Conservation (phyloP, 2,329 filamentous ascomycete genomes). For the Colletotrichum echinochloae region DNA sequence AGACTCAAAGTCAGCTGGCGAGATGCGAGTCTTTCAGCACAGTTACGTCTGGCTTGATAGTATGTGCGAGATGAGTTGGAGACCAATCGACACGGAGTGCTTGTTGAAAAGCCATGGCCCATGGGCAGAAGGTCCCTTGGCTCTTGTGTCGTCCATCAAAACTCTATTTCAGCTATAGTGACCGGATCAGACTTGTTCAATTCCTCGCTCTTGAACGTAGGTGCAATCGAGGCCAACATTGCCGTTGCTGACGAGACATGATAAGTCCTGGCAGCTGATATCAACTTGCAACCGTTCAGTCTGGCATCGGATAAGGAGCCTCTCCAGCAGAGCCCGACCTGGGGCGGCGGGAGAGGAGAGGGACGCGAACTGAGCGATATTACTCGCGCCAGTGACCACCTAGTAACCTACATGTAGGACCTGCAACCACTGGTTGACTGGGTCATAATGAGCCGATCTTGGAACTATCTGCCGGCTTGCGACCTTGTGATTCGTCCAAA, state of each 20-base stretch:
- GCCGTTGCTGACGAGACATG: no score
- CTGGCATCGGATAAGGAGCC: no score
- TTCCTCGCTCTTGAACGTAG: no score
- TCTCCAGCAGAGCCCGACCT: no score
- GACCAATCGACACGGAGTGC: not conserved
- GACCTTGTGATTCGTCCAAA: constrained; percentile 2
- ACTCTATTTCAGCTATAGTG: not conserved
- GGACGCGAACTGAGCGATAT: not conserved
- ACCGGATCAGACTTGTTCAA: no score
- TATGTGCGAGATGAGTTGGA: not conserved
- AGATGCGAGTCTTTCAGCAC: not conserved
- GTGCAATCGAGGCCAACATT: no score
- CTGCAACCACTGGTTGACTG: not conserved
- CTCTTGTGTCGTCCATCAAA: not conserved
- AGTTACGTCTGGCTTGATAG: not conserved
- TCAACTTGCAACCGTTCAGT: no score
- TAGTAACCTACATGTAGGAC: not conserved
- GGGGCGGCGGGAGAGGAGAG: no score
- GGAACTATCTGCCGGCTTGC: not conserved
- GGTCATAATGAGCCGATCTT: not conserved
- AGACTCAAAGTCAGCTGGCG: not conserved
- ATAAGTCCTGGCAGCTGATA: no score
- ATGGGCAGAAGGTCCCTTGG: no score
- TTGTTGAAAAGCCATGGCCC: no score
- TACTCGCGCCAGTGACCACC: not conserved